Base-by-base conservation (phyloP, 2,329 filamentous ascomycete species). In the Sporothrix euskadiensis region DNA sequence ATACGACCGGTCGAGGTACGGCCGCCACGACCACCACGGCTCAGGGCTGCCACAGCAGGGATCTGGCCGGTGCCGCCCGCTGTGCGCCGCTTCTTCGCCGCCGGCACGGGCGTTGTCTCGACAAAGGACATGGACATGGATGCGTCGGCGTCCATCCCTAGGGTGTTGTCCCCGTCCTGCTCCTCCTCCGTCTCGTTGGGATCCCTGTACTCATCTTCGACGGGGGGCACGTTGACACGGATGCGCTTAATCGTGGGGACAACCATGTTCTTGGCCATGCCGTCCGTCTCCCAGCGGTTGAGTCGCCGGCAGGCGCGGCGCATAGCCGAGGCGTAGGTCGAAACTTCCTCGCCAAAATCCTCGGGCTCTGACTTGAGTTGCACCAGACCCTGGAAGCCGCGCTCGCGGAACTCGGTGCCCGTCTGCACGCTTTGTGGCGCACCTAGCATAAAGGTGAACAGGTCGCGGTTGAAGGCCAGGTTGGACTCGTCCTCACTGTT, bases 331-430 rank as follows among this genome's bases (percentile, higher is more conserved):
- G 89, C 87, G 73, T 92, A 90, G 1, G 88, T 85, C 72, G 87
- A 86, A 6, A 89, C 85, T 80, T 95, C 92, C 80, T 95, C 93
- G 59, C 93, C 93, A 77, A 90, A 92, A 81, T 95, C 92, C 75
- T 93, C 91, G 0, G 85, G 81, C 79, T 94, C 92, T 19, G 83
- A 82, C 26, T 82, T 82, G 0, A 92, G 83, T 44, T 88, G 89
- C 71, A 87, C 88, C 54, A 93, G 85, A 0, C 90, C 93, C n/a
- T 86, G 88, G 71, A 89, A 83, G 7, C 89, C 88, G 75, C 83
- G 83, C 78, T 89, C 87, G 49, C 86, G 84, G 77, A 90, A 90
- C 22, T 80, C 73, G 2, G 75, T 74, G 41, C 78, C 77, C 73
- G 79, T 78, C 16, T 41, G 8, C 73, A 74, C 74, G 65, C 41